These are phyloP conservation scores for Talaromyces nanjingensis DNA, from an alignment of 495 filamentous ascomycete genomes.

Conservation along the genomic window DNA sequence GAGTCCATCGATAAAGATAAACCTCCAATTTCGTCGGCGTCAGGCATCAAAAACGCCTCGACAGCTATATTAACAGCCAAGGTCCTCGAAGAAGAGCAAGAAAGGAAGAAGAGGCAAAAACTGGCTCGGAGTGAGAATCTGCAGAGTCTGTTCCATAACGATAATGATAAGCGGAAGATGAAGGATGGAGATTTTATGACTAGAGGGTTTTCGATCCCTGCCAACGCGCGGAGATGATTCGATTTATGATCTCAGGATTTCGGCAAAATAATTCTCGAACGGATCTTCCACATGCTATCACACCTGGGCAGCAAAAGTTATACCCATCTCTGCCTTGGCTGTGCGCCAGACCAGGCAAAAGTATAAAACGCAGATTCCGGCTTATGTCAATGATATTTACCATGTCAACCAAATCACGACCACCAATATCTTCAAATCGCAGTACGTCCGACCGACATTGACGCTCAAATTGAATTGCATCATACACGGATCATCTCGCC, in stretches of 20 bases:
- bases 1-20: conserved; percentile 17
- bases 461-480: no score
- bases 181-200: conserved; percentile 72
- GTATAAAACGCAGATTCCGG: not conserved
- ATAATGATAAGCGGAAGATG: conserved; percentile 37
- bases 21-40: conserved; percentile 23
- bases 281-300: no score
- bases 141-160: conserved; percentile 60
- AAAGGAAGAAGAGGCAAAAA: conserved; percentile 73
- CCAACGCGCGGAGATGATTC: conserved; percentile 6
- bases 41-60: conserved; percentile 74
- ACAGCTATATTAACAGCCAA: conserved; percentile 79
- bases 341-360: not conserved
- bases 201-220: conserved; percentile 60
- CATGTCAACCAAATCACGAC: no score
- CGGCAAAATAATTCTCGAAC: no score
- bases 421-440: no score
- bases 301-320: no score
- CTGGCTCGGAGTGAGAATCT: conserved; percentile 61
- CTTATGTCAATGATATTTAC: no score
- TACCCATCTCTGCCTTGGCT: not conserved
- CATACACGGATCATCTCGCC: no score
- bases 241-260: not conserved
- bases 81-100: conserved; percentile 79
- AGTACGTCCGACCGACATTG: no score